Conservation (phyloP, 805 yeast species). For the Saturnispora bothae region DNA sequence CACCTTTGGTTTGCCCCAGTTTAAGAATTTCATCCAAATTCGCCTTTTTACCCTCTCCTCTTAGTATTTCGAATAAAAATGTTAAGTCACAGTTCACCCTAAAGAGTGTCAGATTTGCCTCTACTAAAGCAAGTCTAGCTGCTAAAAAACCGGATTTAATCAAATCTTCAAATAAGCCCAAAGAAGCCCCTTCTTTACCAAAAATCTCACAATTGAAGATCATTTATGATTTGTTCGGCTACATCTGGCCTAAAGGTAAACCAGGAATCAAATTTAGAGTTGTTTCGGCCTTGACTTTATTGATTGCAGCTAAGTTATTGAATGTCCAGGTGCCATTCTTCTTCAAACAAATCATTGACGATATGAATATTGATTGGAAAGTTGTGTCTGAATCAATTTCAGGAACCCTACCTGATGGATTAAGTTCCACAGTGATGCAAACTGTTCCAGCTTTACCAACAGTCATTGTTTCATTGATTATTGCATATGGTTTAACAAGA, state of each 20-base stretch:
- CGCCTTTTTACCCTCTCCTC: too few relatives aligned
- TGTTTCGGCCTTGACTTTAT: constrained; percentile 56
- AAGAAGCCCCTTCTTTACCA: constrained; percentile 12
- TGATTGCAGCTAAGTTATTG: constrained; percentile 71
- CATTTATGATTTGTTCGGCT: constrained; percentile 50
- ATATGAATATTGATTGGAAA: constrained; percentile 86
- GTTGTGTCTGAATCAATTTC: constrained; percentile 39
- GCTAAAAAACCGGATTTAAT: constrained; percentile 12
- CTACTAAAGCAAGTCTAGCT: background rate
- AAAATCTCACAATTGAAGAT: constrained; percentile 41
- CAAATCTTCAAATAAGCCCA: constrained; percentile 11
- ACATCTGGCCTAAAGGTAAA: constrained; percentile 75
- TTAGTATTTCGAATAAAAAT: too few relatives aligned
- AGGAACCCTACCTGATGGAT: constrained; percentile 7
- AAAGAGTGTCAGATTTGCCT: background rate
- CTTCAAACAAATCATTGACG: constrained; percentile 80
- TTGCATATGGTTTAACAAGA: constrained; percentile 89
- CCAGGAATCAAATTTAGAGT: constrained; percentile 64
- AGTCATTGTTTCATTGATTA: constrained; percentile 52
- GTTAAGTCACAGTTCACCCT: too few relatives aligned
- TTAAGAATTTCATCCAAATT: too few relatives aligned
- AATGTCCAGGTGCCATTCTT: constrained; percentile 95
- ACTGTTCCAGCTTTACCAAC: constrained; percentile 34
- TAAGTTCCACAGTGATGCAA: constrained; percentile 9
- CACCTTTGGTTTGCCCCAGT: too few relatives aligned